Evolutionary conservation across 106 monocot genomes (phyloP), one percentile per base, ranked within the genome.

Genomic region (Xerophyta viscosa): DNA sequence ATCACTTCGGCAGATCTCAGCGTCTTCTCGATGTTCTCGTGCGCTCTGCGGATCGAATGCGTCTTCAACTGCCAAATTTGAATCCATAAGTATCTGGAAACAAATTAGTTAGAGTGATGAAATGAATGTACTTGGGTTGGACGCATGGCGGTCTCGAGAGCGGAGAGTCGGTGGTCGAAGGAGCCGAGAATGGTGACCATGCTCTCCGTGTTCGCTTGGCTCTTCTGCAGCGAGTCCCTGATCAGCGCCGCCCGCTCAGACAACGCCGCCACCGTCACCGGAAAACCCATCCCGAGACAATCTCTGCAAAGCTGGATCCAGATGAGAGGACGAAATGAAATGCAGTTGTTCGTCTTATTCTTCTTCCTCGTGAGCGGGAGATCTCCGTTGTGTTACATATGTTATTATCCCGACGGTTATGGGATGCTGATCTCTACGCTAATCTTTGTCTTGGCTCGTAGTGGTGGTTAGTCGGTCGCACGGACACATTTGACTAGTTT

Each of bases 111-210:
- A 27, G 50, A 33, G 11, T 33, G 33, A 33, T 33, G 33, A 33
- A 33, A 25, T 50, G 7, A 43, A 20, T 4, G 24, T 6, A 83
- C 83, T 69, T 77, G 77, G 36, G 77, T 77, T 6, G 83, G 83
- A 13, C 83, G 77, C 77, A 83, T 83, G 29, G 83, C 69, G 19
- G 73, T 28, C 36, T 83, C 83, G 61, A 83, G 83, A 18, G 69
- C 69, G 4, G 83, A 77, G 48, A 83, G 70, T 15, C 83, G 77
- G 46, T 77, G 73, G 33, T 83, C 83, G 66, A 83, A 83, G 61
- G 83, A 66, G 4, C 66, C 73, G 45, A 74, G 73, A 25, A 74
- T 74, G 48, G 61, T 20, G 18, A 67, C 67, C 67, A 67, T 74
- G 55, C 30, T 48, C 8, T 73, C 73, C 0, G 79, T 79, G 41